Percentiles rank a stretch among this genome's conserved stretches.
These are phyloP conservation scores for Solanum ossicruentum DNA, from an alignment of 257 asterid species.

Conservation along the genomic window DNA sequence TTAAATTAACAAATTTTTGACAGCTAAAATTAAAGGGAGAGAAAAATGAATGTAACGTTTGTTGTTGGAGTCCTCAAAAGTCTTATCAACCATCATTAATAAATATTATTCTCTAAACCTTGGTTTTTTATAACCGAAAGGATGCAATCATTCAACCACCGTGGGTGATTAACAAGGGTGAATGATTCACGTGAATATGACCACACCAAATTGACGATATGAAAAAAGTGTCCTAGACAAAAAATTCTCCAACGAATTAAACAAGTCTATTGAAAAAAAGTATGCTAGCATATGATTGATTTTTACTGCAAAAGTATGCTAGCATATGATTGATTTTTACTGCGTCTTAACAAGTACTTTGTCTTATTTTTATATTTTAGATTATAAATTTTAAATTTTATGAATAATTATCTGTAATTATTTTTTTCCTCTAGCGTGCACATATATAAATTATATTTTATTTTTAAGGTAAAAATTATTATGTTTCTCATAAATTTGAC, in stretches of 20 bases:
- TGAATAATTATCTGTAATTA: no score
- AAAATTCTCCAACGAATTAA: not conserved
- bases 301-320: not conserved
- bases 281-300: not conserved
- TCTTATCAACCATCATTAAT: not conserved
- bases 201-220: not conserved
- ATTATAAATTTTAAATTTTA: no score
- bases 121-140: not conserved
- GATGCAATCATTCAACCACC: not conserved
- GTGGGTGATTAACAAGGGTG: not conserved
- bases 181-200: not conserved
- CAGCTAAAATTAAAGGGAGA: not conserved
- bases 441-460: no score
- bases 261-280: not conserved
- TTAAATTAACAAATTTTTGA: no score
- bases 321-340: not conserved
- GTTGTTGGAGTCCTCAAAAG: not conserved
- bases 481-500: no score
- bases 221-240: not conserved
- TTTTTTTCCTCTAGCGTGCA: no score
- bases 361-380: no score
- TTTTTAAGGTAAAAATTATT: no score
- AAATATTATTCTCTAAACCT: not conserved
- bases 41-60: not conserved
- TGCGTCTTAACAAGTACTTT: no score